phyloP scores from a whole-genome alignment of 257 asterid species.

The Rehmannia glutinosa region DNA sequence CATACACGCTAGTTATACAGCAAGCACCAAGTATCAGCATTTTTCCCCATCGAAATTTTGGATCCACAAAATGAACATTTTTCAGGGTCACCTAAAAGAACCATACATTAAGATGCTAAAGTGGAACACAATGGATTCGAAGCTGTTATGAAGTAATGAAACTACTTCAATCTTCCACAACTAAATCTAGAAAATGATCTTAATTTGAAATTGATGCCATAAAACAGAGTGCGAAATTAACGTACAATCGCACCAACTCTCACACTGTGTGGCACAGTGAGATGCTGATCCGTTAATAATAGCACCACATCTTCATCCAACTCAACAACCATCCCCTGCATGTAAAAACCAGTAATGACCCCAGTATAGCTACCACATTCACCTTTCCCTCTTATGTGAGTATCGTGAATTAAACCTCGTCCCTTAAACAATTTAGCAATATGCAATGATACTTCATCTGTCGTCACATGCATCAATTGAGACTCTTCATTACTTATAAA shows the following conservation, averaged over 20 bases:
- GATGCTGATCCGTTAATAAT: slow-evolving; percentile 57
- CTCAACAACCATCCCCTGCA: slow-evolving; percentile 85
- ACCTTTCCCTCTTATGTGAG: slow-evolving; percentile 41
- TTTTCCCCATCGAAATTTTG: slow-evolving; percentile 75
- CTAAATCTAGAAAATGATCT: slow-evolving; percentile 3
- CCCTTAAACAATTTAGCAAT: slow-evolving; percentile 35
- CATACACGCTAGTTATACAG: slow-evolving; percentile 52
- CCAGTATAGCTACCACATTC: slow-evolving; percentile 68
- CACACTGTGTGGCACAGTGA: slow-evolving; percentile 65
- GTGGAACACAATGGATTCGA: neutral
- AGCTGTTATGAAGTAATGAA: neutral
- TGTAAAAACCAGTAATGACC: slow-evolving; percentile 62
- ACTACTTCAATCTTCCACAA: too few relatives aligned
- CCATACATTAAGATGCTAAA: slow-evolving; percentile 17
- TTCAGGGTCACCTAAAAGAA: slow-evolving; percentile 61
- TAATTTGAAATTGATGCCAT: slow-evolving; percentile 9
- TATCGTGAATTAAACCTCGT: neutral
- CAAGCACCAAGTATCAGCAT: slow-evolving; percentile 82
- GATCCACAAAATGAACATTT: slow-evolving; percentile 74
- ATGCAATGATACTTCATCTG: slow-evolving; percentile 44
- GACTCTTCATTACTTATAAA: slow-evolving; percentile 49
- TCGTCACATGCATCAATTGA: slow-evolving; percentile 62
- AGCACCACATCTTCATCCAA: slow-evolving; percentile 66
- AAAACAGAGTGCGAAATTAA: slow-evolving; percentile 1
- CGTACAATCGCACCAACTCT: slow-evolving; percentile 92